These are phyloP conservation scores for Phalaenopsis aphrodite DNA, from an alignment of 106 monocot genomes.

Conservation along the genomic window DNA sequence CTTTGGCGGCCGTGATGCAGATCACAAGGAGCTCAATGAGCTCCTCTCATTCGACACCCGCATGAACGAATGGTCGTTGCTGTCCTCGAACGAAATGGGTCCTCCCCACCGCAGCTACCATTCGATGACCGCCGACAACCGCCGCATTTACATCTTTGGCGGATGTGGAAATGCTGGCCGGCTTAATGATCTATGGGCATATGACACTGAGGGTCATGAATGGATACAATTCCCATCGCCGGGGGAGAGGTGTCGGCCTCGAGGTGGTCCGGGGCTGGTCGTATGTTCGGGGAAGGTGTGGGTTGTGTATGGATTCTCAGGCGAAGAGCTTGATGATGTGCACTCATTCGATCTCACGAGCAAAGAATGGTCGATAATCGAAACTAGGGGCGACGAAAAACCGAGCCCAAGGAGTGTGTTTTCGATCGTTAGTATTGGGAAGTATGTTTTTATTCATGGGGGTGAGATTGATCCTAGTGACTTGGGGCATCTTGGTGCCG, in stretches of 20 bases:
- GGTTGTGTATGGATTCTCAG: constrained; percentile 85
- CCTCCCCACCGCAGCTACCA: constrained; percentile 91
- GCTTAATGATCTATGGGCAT: constrained; percentile 83
- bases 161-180: constrained; percentile 75
- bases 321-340: constrained; percentile 68
- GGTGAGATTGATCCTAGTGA: constrained; percentile 88
- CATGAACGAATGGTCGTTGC: constrained; percentile 41
- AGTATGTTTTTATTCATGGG: constrained; percentile 44
- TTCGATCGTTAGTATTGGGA: constrained; percentile 31
- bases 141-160: constrained; percentile 56
- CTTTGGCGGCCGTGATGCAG: constrained; percentile 79
- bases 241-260: constrained; percentile 35
- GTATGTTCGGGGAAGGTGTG: constrained; percentile 56
- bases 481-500: constrained; percentile 77
- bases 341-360: constrained; percentile 50
- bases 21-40: constrained; percentile 84
- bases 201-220: constrained; percentile 11
- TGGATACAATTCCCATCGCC: constrained; percentile 64
- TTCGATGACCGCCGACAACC: constrained; percentile 60
- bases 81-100: constrained; percentile 49
- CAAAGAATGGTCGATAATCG: constrained; percentile 37
- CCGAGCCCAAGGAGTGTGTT: constrained; percentile 79
- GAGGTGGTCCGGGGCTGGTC: constrained; percentile 60
- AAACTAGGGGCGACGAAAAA: constrained; percentile 41
- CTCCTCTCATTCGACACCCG: constrained; percentile 75